Conservation (phyloP, 2,329 filamentous ascomycete genomes). For the Ceratocystis lukuohia region DNA sequence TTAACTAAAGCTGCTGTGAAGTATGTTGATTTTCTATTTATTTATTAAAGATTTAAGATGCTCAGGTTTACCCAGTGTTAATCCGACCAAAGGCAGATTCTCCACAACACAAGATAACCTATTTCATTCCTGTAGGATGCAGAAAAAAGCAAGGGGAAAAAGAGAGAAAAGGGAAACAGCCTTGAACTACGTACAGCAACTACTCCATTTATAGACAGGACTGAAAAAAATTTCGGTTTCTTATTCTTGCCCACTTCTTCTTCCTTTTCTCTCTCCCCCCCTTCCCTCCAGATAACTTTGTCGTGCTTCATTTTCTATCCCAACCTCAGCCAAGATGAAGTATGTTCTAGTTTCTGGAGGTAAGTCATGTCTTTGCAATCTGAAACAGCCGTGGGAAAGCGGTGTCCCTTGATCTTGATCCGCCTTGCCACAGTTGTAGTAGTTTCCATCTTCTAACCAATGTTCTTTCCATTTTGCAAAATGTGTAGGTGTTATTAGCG, state of each 20-base stretch:
- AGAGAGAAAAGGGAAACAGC: background rate
- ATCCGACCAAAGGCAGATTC: too few relatives aligned
- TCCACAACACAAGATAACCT: background rate
- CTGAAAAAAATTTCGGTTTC: constrained; percentile 16
- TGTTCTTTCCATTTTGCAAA: constrained; percentile 12
- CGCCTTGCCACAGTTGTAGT: constrained; percentile 18
- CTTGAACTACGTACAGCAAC: constrained; percentile 1
- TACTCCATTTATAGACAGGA: constrained; percentile 18
- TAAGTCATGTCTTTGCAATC: constrained; percentile 25
- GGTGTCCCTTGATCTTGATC: constrained; percentile 18
- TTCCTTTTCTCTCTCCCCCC: constrained; percentile 18
- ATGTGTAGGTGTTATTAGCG: constrained; percentile 29
- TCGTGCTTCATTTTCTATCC: constrained; percentile 16
- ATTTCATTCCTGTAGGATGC: background rate
- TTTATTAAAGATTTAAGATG: too few relatives aligned
- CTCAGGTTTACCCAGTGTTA: too few relatives aligned
- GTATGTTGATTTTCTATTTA: too few relatives aligned
- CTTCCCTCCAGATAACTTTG: constrained; percentile 18
- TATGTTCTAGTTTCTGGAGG: constrained; percentile 71
- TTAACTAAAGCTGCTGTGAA: background rate
- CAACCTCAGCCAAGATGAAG: constrained; percentile 47
- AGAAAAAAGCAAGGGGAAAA: background rate
- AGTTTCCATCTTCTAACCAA: background rate
- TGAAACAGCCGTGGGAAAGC: background rate
- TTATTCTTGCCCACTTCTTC: constrained; percentile 14